Evolutionary conservation across 2,329 filamentous ascomycete genomes (phyloP).

Genomic region (Raffaelea arxii): DNA sequence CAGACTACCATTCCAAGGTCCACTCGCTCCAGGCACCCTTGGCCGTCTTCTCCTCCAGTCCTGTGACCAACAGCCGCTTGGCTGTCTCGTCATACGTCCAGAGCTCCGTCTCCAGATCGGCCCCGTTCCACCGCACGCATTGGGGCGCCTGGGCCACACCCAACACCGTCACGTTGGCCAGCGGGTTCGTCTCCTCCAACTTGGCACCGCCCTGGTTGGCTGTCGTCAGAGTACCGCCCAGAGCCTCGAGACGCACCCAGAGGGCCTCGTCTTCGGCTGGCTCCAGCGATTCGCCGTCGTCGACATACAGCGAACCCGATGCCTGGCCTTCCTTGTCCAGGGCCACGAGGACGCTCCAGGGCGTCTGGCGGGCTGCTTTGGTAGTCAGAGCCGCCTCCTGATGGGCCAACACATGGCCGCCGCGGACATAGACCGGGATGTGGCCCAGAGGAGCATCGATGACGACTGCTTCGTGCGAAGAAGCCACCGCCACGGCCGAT

Average conservation of each 20-base stretch:
- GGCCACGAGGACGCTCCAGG: slow-evolving; percentile 59
- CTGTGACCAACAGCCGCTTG: slow-evolving; percentile 38
- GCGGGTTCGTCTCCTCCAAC: slow-evolving; percentile 38
- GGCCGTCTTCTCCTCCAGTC: slow-evolving; percentile 36
- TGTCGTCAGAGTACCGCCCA: neutral
- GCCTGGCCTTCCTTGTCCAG: slow-evolving; percentile 46
- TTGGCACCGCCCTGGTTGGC: neutral
- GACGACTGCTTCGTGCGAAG: slow-evolving; percentile 27
- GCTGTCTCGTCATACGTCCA: slow-evolving; percentile 39
- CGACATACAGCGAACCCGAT: slow-evolving; percentile 56
- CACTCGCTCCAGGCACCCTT: slow-evolving; percentile 54
- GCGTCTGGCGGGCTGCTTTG: slow-evolving; percentile 47
- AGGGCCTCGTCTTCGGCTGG: neutral
- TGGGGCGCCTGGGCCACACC: slow-evolving; percentile 35
- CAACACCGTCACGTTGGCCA: slow-evolving; percentile 54
- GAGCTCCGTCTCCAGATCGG: slow-evolving; percentile 25
- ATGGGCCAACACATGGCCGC: slow-evolving; percentile 56
- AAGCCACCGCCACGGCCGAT: slow-evolving; percentile 32
- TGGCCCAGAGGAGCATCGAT: slow-evolving; percentile 46
- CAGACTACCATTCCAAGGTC: slow-evolving; percentile 16
- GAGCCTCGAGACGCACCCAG: slow-evolving; percentile 4
- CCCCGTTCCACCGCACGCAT: slow-evolving; percentile 43
- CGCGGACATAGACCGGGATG: slow-evolving; percentile 63
- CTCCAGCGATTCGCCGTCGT: slow-evolving; percentile 60
- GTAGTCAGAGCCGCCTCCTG: slow-evolving; percentile 63